Base-by-base conservation (phyloP, 2,329 filamentous ascomycete species). In the Trichophyton verrucosum region DNA sequence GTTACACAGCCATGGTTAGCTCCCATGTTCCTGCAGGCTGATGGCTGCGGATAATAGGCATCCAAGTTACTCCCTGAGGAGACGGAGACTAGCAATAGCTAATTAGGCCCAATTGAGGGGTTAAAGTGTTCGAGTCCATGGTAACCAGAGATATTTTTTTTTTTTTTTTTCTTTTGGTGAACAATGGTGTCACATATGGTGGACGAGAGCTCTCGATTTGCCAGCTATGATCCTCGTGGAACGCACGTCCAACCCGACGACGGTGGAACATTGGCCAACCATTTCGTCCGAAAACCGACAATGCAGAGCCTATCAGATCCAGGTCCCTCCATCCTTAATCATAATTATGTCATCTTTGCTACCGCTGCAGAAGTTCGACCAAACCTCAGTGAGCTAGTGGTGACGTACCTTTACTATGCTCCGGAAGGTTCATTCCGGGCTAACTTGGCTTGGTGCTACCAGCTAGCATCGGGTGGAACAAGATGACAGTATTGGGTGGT, bases 41-140 rank as follows among this genome's bases (percentile, higher is more conserved):
- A 13, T 15, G 27, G 22, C 15, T 60, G 24, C 53, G 57, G 51
- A 22, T 60, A 38, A 38, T 62, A 57, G 57, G 30, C 38, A 40
- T 20, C 5, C 30, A 9, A 30, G 22, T 3, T 8, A n/a, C 22
- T 24, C 40, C n/a, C 6, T 44, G 40, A n/a, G 40, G 40, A 44
- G n/a, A 15, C 40, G 7, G 8, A 13, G n/a, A 24, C 11, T 30
- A 53, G 22, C 22, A 5, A 38, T 53, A 53, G 27, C 20, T 20
- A 20, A 20, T 13, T 20, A 7, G 49, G 4, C 15, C 49, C 27
- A 13, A 24, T n/a, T 53, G 49, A 53, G 24, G 49, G 24, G 49
- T n/a, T 53, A 24, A 2, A 30, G 49, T 24, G n/a, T 5, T 53
- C 46, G 46, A 30, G 22, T 30, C 24, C 13, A 53, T 53, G 49